Base-by-base conservation (phyloP, 2,329 filamentous ascomycete genomes). In the Claviceps humidiphila region DNA sequence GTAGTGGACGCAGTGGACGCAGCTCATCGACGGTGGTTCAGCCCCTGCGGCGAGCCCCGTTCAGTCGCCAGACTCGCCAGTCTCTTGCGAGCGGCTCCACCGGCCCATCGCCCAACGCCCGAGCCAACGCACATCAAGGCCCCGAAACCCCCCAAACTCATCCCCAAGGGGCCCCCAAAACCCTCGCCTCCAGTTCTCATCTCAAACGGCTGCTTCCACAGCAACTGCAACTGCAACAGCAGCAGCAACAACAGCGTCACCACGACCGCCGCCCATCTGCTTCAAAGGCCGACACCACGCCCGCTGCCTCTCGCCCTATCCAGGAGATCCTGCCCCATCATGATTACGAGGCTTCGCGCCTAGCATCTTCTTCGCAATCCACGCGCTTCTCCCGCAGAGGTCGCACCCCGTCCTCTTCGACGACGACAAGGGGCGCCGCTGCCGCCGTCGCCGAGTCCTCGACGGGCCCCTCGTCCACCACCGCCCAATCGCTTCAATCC, bases 311-410 rank as follows among this genome's bases (percentile, higher is more conserved):
- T 39, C 71, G 69, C 56, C 67, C 71, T 54, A 61, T 68, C 47
- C 70, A 73, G 56, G 69, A 76, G 52, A 59, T 69, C 44, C 60
- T 71, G 50, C 70, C 72, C 51, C 81, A 84, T 62, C 76, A 84
- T 66, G 87, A 93, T 69, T 83, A 82, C 73, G 87, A 91, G 70
- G 77, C 82, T 60, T 74, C 77, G 61, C 83, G 83, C 72, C 68
- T 86, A 71, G 77, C 80, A 61, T 73, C 77, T 51, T 54, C 77
- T 51, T 56, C 59, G 55, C 71, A 79, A 71, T 59, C 76, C 74
- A 69, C 81, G 78, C 77, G 81, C 69, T 82, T 76, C 70, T 75
- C 79, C 55, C 85, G 81, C 60, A 77, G 76, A 65, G 84, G 87
- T 62, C 74, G 76, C 55, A 41, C 48, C 24, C 47, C 48, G 47